Conservation (phyloP, 1,284 basidiomycete genomes). For the Chalciporus sp. region DNA sequence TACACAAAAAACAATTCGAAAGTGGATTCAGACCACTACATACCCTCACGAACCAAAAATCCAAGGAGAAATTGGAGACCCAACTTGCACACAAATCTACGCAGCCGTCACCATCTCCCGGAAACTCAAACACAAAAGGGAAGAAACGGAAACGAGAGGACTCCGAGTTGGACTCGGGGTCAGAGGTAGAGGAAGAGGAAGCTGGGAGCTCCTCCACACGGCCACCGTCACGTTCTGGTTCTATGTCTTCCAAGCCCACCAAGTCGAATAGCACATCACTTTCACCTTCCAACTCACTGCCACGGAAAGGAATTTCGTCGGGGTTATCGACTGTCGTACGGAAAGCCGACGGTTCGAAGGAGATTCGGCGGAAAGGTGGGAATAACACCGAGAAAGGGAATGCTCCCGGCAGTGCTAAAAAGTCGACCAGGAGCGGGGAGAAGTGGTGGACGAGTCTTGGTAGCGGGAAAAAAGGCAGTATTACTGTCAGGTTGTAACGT, state of each 20-base stretch:
- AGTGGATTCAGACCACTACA: constrained; percentile 39
- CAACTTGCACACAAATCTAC: background rate
- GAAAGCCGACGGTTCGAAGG: constrained; percentile 20
- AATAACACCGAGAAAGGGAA: background rate
- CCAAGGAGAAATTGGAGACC: background rate
- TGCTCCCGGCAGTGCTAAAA: background rate
- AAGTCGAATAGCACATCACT: constrained; percentile 11
- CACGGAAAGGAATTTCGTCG: constrained; percentile 68
- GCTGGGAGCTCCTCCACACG: background rate
- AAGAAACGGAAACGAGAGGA: constrained; percentile 30
- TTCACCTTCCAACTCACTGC: constrained; percentile 19
- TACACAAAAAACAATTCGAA: constrained; percentile 91
- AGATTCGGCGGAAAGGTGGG: constrained; percentile 12
- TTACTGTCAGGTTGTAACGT: constrained; percentile 10
- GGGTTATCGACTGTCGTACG: constrained; percentile 68
- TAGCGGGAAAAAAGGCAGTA: constrained; percentile 11
- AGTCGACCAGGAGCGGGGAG: background rate
- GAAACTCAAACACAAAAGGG: background rate
- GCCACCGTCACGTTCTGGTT: background rate
- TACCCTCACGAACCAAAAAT: background rate
- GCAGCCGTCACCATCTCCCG: background rate
- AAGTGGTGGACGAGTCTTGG: constrained; percentile 29
- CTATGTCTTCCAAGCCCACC: background rate
- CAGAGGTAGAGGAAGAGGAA: constrained; percentile 16
- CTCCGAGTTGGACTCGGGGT: constrained; percentile 4